Percentiles rank a stretch among this genome's conserved stretches.
Conservation (phyloP, 2,329 filamentous ascomycete genomes). For the Immersiporthe knoxdaviesiana region DNA sequence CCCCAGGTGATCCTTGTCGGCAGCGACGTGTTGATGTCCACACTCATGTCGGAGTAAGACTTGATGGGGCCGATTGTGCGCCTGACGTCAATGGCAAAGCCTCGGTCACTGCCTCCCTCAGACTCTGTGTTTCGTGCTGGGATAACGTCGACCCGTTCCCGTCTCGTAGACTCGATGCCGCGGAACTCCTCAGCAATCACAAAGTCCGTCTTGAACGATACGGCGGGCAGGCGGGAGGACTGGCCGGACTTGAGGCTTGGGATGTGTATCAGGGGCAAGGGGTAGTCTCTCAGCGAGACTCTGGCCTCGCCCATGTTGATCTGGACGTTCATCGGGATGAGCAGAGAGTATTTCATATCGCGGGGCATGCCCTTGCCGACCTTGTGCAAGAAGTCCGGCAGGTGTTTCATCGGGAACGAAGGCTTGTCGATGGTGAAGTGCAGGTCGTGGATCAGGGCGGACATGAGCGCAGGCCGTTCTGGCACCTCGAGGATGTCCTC, state of each 20-base stretch:
- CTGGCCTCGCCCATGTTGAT: constrained; percentile 89
- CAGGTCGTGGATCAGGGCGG: constrained; percentile 79
- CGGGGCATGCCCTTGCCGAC: constrained; percentile 97
- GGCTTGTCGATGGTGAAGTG: constrained; percentile 89
- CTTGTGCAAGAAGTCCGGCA: constrained; percentile 81
- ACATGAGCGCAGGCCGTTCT: constrained; percentile 81
- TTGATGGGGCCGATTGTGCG: constrained; percentile 94
- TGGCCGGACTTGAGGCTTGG: constrained; percentile 80
- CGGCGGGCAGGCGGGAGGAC: constrained; percentile 76
- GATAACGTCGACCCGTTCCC: constrained; percentile 82
- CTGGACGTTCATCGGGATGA: constrained; percentile 87
- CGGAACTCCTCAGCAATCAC: constrained; percentile 94
- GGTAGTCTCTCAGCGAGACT: constrained; percentile 89
- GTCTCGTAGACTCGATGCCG: constrained; percentile 76
- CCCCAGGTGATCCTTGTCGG: constrained; percentile 97
- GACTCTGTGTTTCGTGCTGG: constrained; percentile 68
- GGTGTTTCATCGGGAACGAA: constrained; percentile 80
- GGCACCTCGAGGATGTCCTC: constrained; percentile 88
- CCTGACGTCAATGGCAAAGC: constrained; percentile 83
- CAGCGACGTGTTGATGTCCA: constrained; percentile 91
- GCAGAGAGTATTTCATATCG: constrained; percentile 85
- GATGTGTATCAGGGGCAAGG: constrained; percentile 87
- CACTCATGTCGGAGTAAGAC: constrained; percentile 87
- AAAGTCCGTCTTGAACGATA: constrained; percentile 87
- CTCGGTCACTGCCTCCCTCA: constrained; percentile 57